Evolutionary conservation across 2,329 filamentous ascomycete genomes (phyloP), one percentile per base, ranked within the genome.

Genomic region (Venturia aucupariae): DNA sequence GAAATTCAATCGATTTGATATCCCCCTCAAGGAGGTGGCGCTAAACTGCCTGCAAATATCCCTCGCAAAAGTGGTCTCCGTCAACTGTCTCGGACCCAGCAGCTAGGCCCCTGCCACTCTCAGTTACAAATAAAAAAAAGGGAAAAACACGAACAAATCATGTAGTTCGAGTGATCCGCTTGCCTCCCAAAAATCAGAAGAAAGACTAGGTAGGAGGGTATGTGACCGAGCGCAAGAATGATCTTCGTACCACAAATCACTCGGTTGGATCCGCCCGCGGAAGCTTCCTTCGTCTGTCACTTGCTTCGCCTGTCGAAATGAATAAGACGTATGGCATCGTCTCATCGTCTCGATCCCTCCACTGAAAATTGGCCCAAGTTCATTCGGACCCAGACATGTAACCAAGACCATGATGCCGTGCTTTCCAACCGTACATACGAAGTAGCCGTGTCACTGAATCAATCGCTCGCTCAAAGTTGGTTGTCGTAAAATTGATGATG

Each of bases 341-440:
- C 51, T 57, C 51, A 57, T 57, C 30, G 19, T 35, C 27, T 10
- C 51, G 46, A 15, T 27, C 22, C 22, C 46, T 27, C 30, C 30
- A 57, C 15, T 57, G 35, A 57, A 35, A 38, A 35, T 57, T 57
- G 27, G 51, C 51, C n/a, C 35, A 35, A 7, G 15, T n/a, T 57
- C 30, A 30, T 19, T 57, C 19, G 46, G 46, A 51, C 27, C 30
- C 51, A 57, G 27, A 57, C 35, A 32, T 57, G 51, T 57, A 57
- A 27, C 51, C 51, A 57, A 57, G 51, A 57, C 51, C 51, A 57
- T 57, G 15, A 55, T 35, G 51, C 10, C 51, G 15, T 51, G 46
- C 51, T 57, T 57, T 57, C 51, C 51, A 57, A 57, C 35, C 27
- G 51, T 35, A 35, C 44, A n/a, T 48, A 22, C 51, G 46, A 4